Evolutionary conservation across 2,329 filamentous ascomycete species (phyloP).

Genomic region (Fusarium odoratissimum): DNA sequence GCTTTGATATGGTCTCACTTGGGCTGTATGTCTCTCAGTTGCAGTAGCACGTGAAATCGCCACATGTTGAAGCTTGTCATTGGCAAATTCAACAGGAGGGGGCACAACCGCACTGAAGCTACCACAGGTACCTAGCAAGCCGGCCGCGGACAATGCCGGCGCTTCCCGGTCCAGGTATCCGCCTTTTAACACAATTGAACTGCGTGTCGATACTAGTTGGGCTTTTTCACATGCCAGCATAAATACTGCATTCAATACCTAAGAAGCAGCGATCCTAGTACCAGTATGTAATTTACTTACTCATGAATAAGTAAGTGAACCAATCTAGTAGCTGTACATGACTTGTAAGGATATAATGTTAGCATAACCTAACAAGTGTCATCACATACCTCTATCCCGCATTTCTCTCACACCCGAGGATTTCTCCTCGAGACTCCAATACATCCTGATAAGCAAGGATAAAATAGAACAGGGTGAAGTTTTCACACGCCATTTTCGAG

Average conservation of each 20-base stretch:
- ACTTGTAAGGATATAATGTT: background rate
- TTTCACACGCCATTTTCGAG: background rate
- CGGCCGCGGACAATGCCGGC: slow-evolving; percentile 13
- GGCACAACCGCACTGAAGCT: slow-evolving; percentile 9
- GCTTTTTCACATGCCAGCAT: slow-evolving; percentile 8
- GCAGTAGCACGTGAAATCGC: slow-evolving; percentile 48
- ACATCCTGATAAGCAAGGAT: background rate
- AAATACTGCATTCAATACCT: background rate
- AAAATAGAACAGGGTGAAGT: background rate
- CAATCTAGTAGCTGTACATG: background rate
- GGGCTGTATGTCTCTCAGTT: slow-evolving; percentile 36
- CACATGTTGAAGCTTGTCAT: slow-evolving; percentile 42
- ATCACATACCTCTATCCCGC: background rate
- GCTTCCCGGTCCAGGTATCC: slow-evolving; percentile 25
- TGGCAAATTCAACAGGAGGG: slow-evolving; percentile 20
- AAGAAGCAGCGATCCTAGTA: no score
- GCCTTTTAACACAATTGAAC: slow-evolving; percentile 4
- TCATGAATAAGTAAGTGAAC: background rate
- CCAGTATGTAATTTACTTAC: background rate
- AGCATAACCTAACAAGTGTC: background rate
- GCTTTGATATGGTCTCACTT: slow-evolving; percentile 44
- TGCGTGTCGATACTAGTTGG: background rate
- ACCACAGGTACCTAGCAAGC: background rate
- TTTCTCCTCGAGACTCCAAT: background rate
- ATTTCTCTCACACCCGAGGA: background rate